Conservation (phyloP, 345 rosid species). For the Raphanus sativus region DNA sequence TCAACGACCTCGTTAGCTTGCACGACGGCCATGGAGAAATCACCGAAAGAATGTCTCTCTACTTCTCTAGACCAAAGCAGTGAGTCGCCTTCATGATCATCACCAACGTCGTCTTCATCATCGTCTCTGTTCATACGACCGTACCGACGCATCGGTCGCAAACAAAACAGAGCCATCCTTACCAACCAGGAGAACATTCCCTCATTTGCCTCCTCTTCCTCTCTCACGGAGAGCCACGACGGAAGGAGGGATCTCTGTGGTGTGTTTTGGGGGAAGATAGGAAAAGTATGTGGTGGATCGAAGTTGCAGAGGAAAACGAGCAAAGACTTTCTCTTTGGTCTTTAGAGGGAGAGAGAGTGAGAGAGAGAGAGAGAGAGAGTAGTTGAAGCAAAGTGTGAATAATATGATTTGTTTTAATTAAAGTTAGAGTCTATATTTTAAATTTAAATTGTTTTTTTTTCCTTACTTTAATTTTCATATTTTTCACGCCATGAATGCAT, state of each 20-base stretch:
- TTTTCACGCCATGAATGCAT: constrained; percentile 15
- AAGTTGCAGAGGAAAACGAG: constrained; percentile 22
- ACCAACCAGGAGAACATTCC: constrained; percentile 89
- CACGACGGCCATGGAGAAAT: constrained; percentile 78
- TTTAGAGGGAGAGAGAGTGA: not conserved
- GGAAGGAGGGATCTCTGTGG: not conserved
- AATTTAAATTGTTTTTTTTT: not conserved
- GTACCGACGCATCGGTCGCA: constrained; percentile 70
- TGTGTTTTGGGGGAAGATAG: not conserved
- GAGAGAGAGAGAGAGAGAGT: constrained; percentile 20
- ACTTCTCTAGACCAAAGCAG: constrained; percentile 81
- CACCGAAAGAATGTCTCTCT: constrained; percentile 74
- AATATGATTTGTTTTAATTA: constrained; percentile 35
- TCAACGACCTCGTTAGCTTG: constrained; percentile 88
- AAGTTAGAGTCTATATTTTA: constrained; percentile 13
- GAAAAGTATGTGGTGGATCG: constrained; percentile 34
- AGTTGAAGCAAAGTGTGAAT: constrained; percentile 40
- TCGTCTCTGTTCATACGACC: constrained; percentile 81
- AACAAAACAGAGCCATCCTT: constrained; percentile 69
- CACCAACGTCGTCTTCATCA: constrained; percentile 30
- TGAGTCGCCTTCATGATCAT: constrained; percentile 44
- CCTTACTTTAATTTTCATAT: not conserved
- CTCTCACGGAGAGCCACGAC: not conserved
- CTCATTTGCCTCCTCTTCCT: constrained; percentile 66
- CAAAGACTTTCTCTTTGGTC: constrained; percentile 18